Conservation (phyloP, 1,284 basidiomycete species). For the Microbotryomycetes sp. region DNA sequence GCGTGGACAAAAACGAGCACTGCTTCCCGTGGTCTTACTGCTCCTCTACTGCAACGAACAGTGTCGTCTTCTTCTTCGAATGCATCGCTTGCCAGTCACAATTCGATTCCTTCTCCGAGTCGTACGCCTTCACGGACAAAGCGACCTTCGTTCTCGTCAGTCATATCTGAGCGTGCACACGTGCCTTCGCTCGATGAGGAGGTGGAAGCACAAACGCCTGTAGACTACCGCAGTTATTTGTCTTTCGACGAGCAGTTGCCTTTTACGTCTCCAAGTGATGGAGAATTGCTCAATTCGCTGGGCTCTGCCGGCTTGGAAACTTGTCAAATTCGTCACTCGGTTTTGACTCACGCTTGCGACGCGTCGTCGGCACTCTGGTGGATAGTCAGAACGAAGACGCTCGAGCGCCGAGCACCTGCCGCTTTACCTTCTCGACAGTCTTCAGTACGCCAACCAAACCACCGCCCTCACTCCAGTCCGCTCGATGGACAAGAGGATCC, state of each 20-base stretch:
- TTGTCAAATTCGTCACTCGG: slow-evolving; percentile 88
- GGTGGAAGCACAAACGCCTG: slow-evolving; percentile 14
- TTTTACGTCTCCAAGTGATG: slow-evolving; percentile 75
- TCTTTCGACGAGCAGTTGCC: slow-evolving; percentile 64
- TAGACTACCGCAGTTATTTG: slow-evolving; percentile 63
- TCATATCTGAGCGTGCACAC: slow-evolving; percentile 44
- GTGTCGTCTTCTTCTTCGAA: slow-evolving; percentile 5
- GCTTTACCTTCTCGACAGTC: neutral
- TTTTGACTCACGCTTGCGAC: slow-evolving; percentile 86
- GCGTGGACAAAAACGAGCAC: neutral
- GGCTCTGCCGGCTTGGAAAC: slow-evolving; percentile 79
- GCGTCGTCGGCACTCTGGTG: slow-evolving; percentile 89
- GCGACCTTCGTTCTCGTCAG: slow-evolving; percentile 82
- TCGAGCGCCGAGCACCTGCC: slow-evolving; percentile 24
- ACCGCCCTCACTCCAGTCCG: neutral
- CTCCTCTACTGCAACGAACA: slow-evolving; percentile 23
- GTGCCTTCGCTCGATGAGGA: slow-evolving; percentile 39
- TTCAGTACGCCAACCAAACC: neutral
- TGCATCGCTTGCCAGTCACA: neutral
- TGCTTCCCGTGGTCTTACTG: slow-evolving; percentile 12
- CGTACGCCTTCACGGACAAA: slow-evolving; percentile 92
- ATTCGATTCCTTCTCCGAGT: slow-evolving; percentile 43
- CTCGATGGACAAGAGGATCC: neutral
- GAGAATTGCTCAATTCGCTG: slow-evolving; percentile 68
- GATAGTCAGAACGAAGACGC: slow-evolving; percentile 64